These are phyloP conservation scores for Neocucurbitaria cava DNA, from an alignment of 2,329 filamentous ascomycete species.

Conservation along the genomic window DNA sequence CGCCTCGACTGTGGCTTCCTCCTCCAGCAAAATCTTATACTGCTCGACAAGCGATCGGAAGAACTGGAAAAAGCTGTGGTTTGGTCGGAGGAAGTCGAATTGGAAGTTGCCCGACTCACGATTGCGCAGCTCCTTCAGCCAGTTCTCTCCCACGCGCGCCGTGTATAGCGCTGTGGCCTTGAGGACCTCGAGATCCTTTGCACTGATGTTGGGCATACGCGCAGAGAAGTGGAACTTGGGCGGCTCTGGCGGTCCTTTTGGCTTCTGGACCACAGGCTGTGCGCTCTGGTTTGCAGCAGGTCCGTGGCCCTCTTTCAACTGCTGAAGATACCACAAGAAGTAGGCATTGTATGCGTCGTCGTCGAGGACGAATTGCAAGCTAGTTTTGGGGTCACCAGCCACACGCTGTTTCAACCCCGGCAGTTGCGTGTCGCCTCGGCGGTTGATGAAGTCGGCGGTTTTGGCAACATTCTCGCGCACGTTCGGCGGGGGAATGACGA, in stretches of 20 bases:
- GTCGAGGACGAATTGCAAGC: conserved; percentile 83
- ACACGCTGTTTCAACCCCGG: conserved; percentile 87
- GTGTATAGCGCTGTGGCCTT: conserved; percentile 87
- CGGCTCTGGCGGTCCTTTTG: conserved; percentile 83
- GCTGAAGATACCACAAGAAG: conserved; percentile 88
- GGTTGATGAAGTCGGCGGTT: conserved; percentile 88
- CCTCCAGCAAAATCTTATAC: conserved; percentile 81
- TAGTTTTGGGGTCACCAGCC: conserved; percentile 81
- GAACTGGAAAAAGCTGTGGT: conserved; percentile 95
- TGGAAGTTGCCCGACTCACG: conserved; percentile 90
- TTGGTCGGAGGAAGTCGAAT: conserved; percentile 93
- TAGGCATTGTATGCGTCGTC: conserved; percentile 86
- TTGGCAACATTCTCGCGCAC: conserved; percentile 89
- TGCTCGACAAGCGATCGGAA: conserved; percentile 93
- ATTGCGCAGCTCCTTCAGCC: conserved; percentile 88
- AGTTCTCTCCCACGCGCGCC: conserved; percentile 89
- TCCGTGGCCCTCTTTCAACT: conserved; percentile 84
- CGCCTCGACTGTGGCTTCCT: conserved; percentile 74
- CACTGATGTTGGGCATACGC: conserved; percentile 95
- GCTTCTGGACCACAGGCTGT: conserved; percentile 59
- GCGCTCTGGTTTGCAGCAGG: conserved; percentile 50
- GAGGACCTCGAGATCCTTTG: conserved; percentile 81
- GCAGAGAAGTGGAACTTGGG: conserved; percentile 91
- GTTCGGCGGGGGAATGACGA: conserved; percentile 85
- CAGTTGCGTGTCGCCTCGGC: conserved; percentile 72